phyloP scores from a whole-genome alignment of 1,139 yeast genomes.

The Hansenula lynferdii region DNA sequence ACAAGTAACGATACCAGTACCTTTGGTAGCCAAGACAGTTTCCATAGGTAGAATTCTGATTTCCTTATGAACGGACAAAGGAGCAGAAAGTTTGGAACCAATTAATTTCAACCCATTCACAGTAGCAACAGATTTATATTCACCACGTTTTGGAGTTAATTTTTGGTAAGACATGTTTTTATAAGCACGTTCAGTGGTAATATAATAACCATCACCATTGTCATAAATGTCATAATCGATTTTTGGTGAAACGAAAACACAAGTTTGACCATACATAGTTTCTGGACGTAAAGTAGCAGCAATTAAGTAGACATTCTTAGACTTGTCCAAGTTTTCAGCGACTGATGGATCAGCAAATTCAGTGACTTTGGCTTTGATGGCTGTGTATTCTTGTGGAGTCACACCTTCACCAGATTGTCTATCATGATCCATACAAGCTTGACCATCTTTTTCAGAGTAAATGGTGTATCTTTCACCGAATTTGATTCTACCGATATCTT shows the following conservation, averaged over 20 bases:
- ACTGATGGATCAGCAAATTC: slow-evolving; percentile 41
- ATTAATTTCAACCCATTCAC: slow-evolving; percentile 71
- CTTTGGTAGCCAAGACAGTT: slow-evolving; percentile 89
- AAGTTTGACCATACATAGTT: slow-evolving; percentile 98
- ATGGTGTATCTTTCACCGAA: slow-evolving; percentile 98
- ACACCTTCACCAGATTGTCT: slow-evolving; percentile 97
- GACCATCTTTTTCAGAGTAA: slow-evolving; percentile 96
- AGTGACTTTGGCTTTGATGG: slow-evolving; percentile 73
- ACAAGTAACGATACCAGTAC: slow-evolving; percentile 99
- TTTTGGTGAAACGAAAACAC: slow-evolving; percentile 97
- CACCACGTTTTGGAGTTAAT: slow-evolving; percentile 85
- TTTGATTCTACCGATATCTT: slow-evolving; percentile 84
- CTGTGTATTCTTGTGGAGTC: slow-evolving; percentile 93
- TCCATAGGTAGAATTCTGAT: slow-evolving; percentile 95
- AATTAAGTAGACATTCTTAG: slow-evolving; percentile 72
- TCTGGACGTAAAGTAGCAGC: slow-evolving; percentile 99
- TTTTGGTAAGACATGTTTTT: slow-evolving; percentile 97
- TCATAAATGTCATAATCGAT: slow-evolving; percentile 88
- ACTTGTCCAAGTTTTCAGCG: slow-evolving; percentile 50
- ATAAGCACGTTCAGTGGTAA: slow-evolving; percentile 96
- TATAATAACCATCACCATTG: slow-evolving; percentile 78
- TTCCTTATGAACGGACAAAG: slow-evolving; percentile 66
- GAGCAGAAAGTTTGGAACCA: slow-evolving; percentile 87
- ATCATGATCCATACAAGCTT: slow-evolving; percentile 99
- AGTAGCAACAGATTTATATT: slow-evolving; percentile 52